Conservation (phyloP, 75 land plant genomes). For the Sequoiadendron giganteum region DNA sequence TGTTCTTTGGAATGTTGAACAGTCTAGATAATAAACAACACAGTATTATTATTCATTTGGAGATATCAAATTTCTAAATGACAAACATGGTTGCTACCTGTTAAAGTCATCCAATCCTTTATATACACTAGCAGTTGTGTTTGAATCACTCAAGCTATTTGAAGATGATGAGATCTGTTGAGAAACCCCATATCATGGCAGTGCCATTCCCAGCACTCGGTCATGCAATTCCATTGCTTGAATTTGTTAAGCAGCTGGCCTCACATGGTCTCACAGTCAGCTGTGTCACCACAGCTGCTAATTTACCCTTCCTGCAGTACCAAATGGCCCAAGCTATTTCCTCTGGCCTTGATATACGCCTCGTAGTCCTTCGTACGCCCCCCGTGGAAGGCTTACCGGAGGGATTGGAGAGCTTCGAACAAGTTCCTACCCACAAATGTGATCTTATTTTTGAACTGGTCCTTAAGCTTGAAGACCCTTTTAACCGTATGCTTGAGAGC, state of each 20-base stretch:
- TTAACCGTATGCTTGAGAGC: neutral
- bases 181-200: neutral
- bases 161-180: neutral
- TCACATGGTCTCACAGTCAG: constrained; percentile 16
- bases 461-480: neutral
- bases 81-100: too few species aligned
- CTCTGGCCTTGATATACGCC: constrained; percentile 6
- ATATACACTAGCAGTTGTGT: too few species aligned
- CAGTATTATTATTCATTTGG: too few species aligned
- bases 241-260: constrained; percentile 30
- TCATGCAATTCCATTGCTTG: constrained; percentile 36
- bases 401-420: constrained; percentile 37
- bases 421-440: neutral
- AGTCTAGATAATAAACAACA: too few species aligned
- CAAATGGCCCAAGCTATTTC: neutral
- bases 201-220: constrained; percentile 38
- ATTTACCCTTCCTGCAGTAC: constrained; percentile 18
- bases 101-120: too few species aligned
- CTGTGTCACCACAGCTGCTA: constrained; percentile 36
- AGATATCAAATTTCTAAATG: too few species aligned
- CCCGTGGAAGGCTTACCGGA: constrained; percentile 14
- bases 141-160: too few species aligned
- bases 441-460: neutral
- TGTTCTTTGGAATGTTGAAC: too few species aligned
- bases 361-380: constrained; percentile 26